Base-by-base conservation (phyloP, 2,329 filamentous ascomycete species). In the Fusarium neocosmosporiellum region DNA sequence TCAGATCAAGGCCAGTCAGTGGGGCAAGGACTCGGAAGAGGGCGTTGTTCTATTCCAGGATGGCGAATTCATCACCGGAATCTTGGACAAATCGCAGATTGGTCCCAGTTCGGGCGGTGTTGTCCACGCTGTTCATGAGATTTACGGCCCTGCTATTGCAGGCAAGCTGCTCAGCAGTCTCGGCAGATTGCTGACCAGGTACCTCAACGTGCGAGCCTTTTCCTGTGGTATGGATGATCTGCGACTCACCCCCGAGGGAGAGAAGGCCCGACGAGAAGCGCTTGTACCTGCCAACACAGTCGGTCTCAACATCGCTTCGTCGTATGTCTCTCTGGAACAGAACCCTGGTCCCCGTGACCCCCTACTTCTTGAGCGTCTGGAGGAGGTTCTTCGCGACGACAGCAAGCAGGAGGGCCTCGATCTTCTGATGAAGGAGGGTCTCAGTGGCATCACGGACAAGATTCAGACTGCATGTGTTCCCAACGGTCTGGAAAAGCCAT, bases 221-320 rank as follows among this genome's bases (percentile, higher is more conserved):
- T 96, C 94, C 73, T 99, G 96, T 81, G 97, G 97, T 80, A 98
- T 99, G 83, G 96, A 99, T 78, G 97, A 99, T 86, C 87, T 99
- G 66, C 90, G 93, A 66, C 89, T 99, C 59, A 98, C 96, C 1
- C 86, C 89, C 2, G 86, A 93, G 70, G 96, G 96, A 61, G 95
- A 99, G 79, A 84, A 85, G 63, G 86, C 88, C 61, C 91, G 96
- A 46, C 89, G 88, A 73, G 85, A 93, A 72, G 90, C 91, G 70
- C 85, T 99, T 14, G 84, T 88, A 71, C 88, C 88, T 58, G 93
- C 94, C 1, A 84, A 90, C 41, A 84, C 82, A 4, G 88, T 96
- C 64, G 96, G 96, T 67, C 88, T 95, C 8, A 86, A 94, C 65
- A 93, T 97, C 61, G 95, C 96, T 4, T 87, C 94, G 20, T 93